Evolutionary conservation across 208 protist species (phyloP).

Genomic region (Trichomonas gallinae): DNA sequence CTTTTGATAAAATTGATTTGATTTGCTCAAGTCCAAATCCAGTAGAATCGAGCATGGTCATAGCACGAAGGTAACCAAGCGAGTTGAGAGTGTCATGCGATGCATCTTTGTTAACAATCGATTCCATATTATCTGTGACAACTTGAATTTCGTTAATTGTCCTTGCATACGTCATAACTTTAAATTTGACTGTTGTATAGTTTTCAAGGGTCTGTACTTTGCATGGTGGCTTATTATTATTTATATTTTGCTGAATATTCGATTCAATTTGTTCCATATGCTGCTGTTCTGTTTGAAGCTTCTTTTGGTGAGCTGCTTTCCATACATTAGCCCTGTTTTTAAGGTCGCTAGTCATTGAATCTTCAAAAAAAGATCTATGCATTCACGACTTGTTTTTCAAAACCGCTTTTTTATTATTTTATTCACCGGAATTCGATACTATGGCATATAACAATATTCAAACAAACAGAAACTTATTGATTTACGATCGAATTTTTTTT

Average conservation of each 20-base stretch:
- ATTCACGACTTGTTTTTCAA: too few relatives aligned
- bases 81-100: not conserved
- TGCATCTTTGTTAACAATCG: not conserved
- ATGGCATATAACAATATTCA: too few relatives aligned
- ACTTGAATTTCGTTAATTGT: not conserved
- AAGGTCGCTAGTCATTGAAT: not conserved
- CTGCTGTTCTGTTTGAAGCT: not conserved
- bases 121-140: not conserved
- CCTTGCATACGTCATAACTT: not conserved
- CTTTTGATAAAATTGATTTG: not conserved
- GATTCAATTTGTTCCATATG: not conserved
- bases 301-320: not conserved
- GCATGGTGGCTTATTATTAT: not conserved
- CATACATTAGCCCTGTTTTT: not conserved
- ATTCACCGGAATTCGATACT: too few relatives aligned
- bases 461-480: too few relatives aligned
- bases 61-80: not conserved
- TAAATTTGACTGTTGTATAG: not conserved
- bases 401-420: too few relatives aligned
- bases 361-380: too few relatives aligned
- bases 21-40: not conserved
- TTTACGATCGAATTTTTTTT: too few relatives aligned
- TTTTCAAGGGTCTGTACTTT: not conserved
- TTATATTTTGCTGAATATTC: not conserved
- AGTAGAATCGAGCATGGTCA: not conserved